phyloP scores from a whole-genome alignment of 352 stramenopile species.

The Phytophthora podocarpi region DNA sequence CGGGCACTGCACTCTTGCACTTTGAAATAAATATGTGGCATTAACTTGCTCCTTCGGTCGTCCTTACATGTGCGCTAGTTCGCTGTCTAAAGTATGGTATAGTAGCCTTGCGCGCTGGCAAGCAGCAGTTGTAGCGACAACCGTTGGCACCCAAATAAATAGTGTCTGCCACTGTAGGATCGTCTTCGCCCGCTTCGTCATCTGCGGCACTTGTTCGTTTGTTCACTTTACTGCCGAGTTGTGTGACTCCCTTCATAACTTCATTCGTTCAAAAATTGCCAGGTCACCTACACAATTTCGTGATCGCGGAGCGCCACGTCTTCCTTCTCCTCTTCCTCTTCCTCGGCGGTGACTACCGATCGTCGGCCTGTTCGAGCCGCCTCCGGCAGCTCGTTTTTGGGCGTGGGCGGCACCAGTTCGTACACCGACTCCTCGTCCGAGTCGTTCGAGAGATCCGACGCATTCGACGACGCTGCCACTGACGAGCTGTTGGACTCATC shows the following conservation, averaged over 20 bases:
- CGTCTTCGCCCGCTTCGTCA: neutral
- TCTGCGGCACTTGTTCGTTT: conserved; percentile 5
- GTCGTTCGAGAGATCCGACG: conserved; percentile 18
- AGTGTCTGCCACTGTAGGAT: conserved; percentile 2
- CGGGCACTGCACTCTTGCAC: conserved; percentile 21
- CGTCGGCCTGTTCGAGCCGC: conserved; percentile 7
- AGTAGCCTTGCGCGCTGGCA: conserved; percentile 7
- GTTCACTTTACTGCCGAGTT: conserved; percentile 6
- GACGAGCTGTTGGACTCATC: conserved; percentile 27
- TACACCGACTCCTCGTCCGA: conserved; percentile 41
- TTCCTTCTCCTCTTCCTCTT: conserved; percentile 50
- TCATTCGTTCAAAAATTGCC: conserved; percentile 26
- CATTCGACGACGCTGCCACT: conserved; percentile 1
- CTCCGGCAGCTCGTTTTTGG: conserved; percentile 18
- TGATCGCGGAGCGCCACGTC: conserved; percentile 15
- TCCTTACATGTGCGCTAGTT: neutral
- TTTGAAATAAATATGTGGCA: conserved; percentile 33
- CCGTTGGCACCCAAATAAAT: conserved; percentile 24
- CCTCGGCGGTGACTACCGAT: conserved; percentile 29
- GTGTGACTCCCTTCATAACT: conserved; percentile 20
- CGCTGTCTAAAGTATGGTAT: conserved; percentile 25
- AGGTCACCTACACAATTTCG: conserved; percentile 25
- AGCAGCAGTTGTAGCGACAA: conserved; percentile 5
- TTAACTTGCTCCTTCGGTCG: conserved; percentile 11
- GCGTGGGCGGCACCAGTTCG: conserved; percentile 35